Conservation (phyloP, 352 stramenopile species). For the Globisporangium recalcitrans region DNA sequence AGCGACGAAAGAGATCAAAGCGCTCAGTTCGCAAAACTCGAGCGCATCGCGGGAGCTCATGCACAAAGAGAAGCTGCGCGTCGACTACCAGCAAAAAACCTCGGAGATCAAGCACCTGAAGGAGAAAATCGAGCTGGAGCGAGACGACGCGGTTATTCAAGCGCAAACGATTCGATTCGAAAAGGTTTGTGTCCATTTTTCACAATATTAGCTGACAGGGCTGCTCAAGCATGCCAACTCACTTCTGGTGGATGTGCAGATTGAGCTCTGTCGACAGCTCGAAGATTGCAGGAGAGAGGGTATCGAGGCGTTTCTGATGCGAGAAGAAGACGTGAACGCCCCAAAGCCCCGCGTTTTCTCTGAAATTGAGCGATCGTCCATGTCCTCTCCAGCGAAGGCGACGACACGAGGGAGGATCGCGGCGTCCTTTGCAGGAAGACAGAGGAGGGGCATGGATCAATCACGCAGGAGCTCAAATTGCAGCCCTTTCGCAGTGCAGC, state of each 20-base stretch:
- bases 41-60: conserved; percentile 40
- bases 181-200: conserved; percentile 22
- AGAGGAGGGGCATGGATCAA: conserved; percentile 10
- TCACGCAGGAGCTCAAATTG: conserved; percentile 17
- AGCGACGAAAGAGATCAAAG: conserved; percentile 43
- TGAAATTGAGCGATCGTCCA: conserved; percentile 17
- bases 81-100: conserved; percentile 50
- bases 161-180: conserved; percentile 37
- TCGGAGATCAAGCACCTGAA: conserved; percentile 45
- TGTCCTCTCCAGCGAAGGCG: neutral
- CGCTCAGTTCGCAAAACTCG: conserved; percentile 42
- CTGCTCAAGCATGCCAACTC: neutral
- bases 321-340: conserved; percentile 65
- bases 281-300: conserved; percentile 38
- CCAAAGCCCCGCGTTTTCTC: conserved; percentile 42
- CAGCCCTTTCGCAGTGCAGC: conserved; percentile 9
- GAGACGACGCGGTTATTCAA: conserved; percentile 43
- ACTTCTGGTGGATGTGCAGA: conserved; percentile 6
- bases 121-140: conserved; percentile 44
- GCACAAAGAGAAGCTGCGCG: conserved; percentile 47
- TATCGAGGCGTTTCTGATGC: conserved; percentile 47
- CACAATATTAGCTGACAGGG: neutral
- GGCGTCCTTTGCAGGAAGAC: neutral
- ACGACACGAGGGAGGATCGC: neutral
- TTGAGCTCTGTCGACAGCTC: conserved; percentile 30